Evolutionary conservation across 2,329 filamentous ascomycete species (phyloP).

Genomic region (Chrysoporthe puriensis): DNA sequence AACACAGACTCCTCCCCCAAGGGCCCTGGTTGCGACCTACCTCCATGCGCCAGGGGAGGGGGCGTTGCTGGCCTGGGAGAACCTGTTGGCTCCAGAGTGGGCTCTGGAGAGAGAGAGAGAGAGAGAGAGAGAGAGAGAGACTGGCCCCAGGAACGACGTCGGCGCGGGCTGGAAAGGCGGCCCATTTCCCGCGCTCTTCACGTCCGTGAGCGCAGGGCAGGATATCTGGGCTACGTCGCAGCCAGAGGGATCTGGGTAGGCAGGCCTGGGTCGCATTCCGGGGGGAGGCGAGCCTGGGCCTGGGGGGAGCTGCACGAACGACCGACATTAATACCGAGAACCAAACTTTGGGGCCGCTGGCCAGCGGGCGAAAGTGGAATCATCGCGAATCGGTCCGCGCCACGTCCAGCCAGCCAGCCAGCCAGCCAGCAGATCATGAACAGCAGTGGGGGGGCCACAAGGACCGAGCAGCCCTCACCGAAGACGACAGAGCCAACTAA

Average conservation of each 20-base stretch:
- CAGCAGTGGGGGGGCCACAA: not conserved
- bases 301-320: slow-evolving; percentile 12
- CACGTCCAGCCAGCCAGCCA: not conserved
- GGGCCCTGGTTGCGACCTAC: not conserved
- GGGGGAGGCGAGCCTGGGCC: slow-evolving; percentile 15
- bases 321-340: slow-evolving; percentile 22
- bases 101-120: too few species aligned
- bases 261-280: slow-evolving; percentile 20
- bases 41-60: too few species aligned
- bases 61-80: not conserved
- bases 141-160: not conserved
- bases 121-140: too few species aligned
- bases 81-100: not conserved
- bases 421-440: not conserved
- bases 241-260: not conserved
- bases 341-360: slow-evolving; percentile 18
- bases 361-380: not conserved
- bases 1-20: not conserved
- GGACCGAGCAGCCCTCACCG: too few species aligned
- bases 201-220: not conserved
- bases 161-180: slow-evolving; percentile 15
- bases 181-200: slow-evolving; percentile 12
- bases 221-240: slow-evolving; percentile 4
- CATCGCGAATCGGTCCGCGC: slow-evolving; percentile 1
- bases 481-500: not conserved